phyloP scores from a whole-genome alignment of 345 rosid species.

The Brassica carinata region DNA sequence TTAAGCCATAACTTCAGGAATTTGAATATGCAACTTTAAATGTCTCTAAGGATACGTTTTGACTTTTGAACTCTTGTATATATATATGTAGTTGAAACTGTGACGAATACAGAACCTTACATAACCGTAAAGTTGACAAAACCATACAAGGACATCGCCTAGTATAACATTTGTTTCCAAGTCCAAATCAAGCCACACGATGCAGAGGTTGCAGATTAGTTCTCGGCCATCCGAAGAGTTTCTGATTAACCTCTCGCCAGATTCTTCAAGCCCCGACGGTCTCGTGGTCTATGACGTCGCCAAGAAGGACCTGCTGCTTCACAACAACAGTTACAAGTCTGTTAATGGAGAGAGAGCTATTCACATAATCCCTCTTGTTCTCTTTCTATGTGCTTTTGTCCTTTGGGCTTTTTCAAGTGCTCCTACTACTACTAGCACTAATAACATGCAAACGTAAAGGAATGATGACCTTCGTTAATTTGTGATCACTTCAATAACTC shows the following conservation, averaged over 20 bases:
- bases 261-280: slow-evolving; percentile 17
- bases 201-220: slow-evolving; percentile 52
- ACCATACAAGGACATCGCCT: neutral
- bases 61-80: slow-evolving; percentile 11
- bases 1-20: slow-evolving; percentile 39
- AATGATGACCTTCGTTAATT: neutral
- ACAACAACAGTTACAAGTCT: slow-evolving; percentile 28
- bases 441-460: neutral
- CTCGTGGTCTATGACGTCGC: slow-evolving; percentile 40
- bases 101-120: neutral
- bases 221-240: slow-evolving; percentile 52
- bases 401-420: slow-evolving; percentile 61
- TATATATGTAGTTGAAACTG: slow-evolving; percentile 13
- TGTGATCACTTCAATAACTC: too few relatives aligned
- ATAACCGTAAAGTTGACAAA: neutral
- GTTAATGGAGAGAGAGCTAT: slow-evolving; percentile 45
- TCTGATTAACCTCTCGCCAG: slow-evolving; percentile 41
- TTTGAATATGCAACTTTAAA: slow-evolving; percentile 29
- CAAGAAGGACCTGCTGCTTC: slow-evolving; percentile 51
- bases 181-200: slow-evolving; percentile 8
- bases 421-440: neutral
- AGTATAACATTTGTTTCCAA: neutral
- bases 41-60: slow-evolving; percentile 4
- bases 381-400: slow-evolving; percentile 57
- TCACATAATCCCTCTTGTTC: slow-evolving; percentile 64